These are phyloP conservation scores for Cinnamomum micranthum DNA, from an alignment of 164 flowering plant species.

Conservation along the genomic window DNA sequence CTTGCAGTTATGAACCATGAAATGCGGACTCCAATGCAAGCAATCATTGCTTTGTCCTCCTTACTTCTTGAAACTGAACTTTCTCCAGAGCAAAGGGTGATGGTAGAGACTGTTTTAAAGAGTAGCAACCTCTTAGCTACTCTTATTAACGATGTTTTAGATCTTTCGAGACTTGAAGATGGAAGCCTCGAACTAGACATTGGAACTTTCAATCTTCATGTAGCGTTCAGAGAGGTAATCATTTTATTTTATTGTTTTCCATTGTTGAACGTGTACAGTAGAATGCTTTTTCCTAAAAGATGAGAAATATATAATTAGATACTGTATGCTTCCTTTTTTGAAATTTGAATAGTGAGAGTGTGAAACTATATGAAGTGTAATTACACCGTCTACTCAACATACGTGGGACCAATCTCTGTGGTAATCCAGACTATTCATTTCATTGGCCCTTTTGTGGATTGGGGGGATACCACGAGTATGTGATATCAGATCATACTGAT, in stretches of 20 bases:
- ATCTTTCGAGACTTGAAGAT: constrained; percentile 80
- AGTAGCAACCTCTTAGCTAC: constrained; percentile 69
- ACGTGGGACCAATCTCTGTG: not conserved
- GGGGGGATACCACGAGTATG: not conserved
- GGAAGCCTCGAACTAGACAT: constrained; percentile 61
- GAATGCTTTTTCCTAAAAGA: no score
- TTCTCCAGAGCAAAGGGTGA: constrained; percentile 56
- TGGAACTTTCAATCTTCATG: constrained; percentile 50
- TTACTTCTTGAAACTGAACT: constrained; percentile 66
- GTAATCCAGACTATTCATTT: not conserved
- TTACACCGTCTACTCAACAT: not conserved
- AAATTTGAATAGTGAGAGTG: no score
- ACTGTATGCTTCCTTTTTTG: no score
- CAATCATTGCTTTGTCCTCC: constrained; percentile 64
- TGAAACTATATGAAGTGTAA: not conserved
- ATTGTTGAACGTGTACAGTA: no score
- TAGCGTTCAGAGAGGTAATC: constrained; percentile 54
- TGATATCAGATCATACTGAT: not conserved
- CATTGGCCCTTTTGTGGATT: not conserved
- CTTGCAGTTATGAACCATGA: constrained; percentile 84
- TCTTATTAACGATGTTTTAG: constrained; percentile 74
- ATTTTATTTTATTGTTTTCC: not conserved
- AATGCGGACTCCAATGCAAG: constrained; percentile 79
- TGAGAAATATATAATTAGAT: no score
- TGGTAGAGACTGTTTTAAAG: constrained; percentile 71